phyloP scores from a whole-genome alignment of 108 stramenopile species.

The Cyclotella cryptica region DNA sequence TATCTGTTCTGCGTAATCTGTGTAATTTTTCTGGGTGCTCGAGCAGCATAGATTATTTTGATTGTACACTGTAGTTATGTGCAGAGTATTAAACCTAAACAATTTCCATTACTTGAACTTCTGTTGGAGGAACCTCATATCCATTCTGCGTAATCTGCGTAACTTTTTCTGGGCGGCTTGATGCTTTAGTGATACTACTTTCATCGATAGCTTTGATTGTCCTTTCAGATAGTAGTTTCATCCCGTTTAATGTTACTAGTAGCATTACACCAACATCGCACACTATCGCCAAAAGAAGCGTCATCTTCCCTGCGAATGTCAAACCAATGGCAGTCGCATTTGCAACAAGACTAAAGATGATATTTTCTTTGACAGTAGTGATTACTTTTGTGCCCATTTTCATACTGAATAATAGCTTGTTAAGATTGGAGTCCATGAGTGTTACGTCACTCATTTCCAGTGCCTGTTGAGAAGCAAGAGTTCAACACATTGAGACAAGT shows the following conservation, averaged over 20 bases:
- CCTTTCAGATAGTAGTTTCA: constrained; percentile 78
- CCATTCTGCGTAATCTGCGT: constrained; percentile 13
- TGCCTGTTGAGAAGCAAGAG: constrained; percentile 47
- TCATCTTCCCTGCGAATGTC: constrained; percentile 83
- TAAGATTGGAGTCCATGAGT: constrained; percentile 83
- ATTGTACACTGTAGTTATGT: too few species aligned
- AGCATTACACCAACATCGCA: constrained; percentile 91
- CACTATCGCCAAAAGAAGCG: constrained; percentile 77
- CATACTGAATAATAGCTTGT: constrained; percentile 76
- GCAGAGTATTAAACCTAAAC: too few species aligned
- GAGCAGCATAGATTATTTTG: too few species aligned
- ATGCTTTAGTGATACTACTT: background rate
- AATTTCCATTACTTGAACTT: constrained; percentile 5
- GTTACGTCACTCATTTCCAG: constrained; percentile 94
- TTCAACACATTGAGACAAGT: background rate
- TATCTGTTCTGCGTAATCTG: constrained; percentile 18
- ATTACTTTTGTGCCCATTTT: constrained; percentile 80
- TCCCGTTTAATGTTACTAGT: constrained; percentile 85
- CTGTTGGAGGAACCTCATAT: constrained; percentile 14
- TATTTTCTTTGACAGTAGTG: constrained; percentile 83
- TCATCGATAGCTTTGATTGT: constrained; percentile 23
- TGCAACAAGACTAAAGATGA: constrained; percentile 68
- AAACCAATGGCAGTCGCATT: constrained; percentile 72
- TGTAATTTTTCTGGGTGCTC: background rate
- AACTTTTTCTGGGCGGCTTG: background rate